Percentiles rank a stretch among this genome's conserved stretches.
phyloP scores from a whole-genome alignment of 2,329 filamentous ascomycete genomes.

The Aspergillus costaricaensis region DNA sequence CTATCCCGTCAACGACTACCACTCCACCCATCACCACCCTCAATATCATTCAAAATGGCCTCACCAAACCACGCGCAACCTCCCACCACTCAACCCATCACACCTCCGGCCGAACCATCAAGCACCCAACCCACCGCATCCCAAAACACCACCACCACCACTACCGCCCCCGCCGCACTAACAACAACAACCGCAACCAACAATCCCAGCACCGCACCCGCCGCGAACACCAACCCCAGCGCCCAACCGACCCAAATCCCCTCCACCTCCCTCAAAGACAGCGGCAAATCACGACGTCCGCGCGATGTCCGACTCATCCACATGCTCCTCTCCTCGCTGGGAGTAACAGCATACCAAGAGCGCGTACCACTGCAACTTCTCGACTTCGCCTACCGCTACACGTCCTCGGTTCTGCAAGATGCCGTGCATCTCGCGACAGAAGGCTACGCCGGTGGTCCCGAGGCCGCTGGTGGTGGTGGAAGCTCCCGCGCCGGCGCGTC shows the following conservation, averaged over 20 bases:
- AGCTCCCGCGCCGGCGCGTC: constrained; percentile 34
- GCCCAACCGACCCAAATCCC: constrained; percentile 41
- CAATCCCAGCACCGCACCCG: constrained; percentile 19
- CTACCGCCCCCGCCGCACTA: constrained; percentile 20
- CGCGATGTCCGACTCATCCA: constrained; percentile 54
- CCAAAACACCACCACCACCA: constrained; percentile 16
- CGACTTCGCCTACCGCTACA: constrained; percentile 57
- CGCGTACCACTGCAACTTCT: constrained; percentile 55
- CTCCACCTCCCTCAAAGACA: constrained; percentile 49
- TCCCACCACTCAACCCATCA: constrained; percentile 37
- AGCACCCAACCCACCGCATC: neutral
- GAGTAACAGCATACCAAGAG: constrained; percentile 54
- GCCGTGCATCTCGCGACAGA: constrained; percentile 54
- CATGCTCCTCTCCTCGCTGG: constrained; percentile 52
- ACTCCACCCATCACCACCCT: neutral
- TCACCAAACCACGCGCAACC: constrained; percentile 36
- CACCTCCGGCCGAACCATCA: constrained; percentile 46
- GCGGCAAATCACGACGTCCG: constrained; percentile 49
- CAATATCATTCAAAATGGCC: constrained; percentile 29
- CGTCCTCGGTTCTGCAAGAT: constrained; percentile 54
- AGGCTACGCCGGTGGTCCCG: constrained; percentile 46
- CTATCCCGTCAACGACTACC: neutral
- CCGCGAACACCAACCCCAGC: constrained; percentile 20
- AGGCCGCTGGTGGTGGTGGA: too few relatives aligned
- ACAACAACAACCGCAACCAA: constrained; percentile 25